Evolutionary conservation across 2,329 filamentous ascomycete genomes (phyloP).

Genomic region (Aspergillus luchuensis): DNA sequence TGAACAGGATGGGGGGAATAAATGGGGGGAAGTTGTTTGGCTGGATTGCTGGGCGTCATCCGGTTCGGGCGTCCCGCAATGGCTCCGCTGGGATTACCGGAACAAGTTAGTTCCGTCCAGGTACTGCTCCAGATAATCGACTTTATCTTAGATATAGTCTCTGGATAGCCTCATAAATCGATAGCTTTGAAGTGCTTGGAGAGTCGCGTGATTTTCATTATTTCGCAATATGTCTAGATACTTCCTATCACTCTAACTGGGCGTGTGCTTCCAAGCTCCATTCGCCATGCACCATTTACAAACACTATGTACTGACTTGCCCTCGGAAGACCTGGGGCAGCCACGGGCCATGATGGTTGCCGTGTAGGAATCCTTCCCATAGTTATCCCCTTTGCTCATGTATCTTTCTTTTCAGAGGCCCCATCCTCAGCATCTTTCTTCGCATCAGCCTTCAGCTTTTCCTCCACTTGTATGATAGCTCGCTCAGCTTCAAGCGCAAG

Average conservation of each 20-base stretch:
- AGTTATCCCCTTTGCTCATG: constrained; percentile 10
- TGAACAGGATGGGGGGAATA: neutral
- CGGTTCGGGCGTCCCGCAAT: constrained; percentile 24
- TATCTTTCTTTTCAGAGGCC: constrained; percentile 26
- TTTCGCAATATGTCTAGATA: neutral
- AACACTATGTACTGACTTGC: neutral
- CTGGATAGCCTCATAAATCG: neutral
- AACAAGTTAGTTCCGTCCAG: constrained; percentile 33
- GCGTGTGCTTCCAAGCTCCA: neutral
- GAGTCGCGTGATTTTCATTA: neutral
- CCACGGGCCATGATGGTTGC: neutral
- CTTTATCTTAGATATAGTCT: neutral
- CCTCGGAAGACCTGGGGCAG: neutral
- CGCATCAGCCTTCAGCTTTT: constrained; percentile 35
- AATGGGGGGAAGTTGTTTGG: constrained; percentile 5
- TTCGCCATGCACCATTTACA: neutral
- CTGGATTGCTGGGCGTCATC: constrained; percentile 14
- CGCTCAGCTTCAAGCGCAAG: constrained; percentile 73
- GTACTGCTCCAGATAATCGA: neutral
- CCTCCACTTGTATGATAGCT: constrained; percentile 71
- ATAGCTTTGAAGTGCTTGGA: neutral
- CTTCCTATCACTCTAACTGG: neutral
- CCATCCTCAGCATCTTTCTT: constrained; percentile 20
- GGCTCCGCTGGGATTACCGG: constrained; percentile 21
- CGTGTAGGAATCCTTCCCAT: neutral